Evolutionary conservation across 2,329 filamentous ascomycete species (phyloP).

Genomic region (Penicillium sp.): DNA sequence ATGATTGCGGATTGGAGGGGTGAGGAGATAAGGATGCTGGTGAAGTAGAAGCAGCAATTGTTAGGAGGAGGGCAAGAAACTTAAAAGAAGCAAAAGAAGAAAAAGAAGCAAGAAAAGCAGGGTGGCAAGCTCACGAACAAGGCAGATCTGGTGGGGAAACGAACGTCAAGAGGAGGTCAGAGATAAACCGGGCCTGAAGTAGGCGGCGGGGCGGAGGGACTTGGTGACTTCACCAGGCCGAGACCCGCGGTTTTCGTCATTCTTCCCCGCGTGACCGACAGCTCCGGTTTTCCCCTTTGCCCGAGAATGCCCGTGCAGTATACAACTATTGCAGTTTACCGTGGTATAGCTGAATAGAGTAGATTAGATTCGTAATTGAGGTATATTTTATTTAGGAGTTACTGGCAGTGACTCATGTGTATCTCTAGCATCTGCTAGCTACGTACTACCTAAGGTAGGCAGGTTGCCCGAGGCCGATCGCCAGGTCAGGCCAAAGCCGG

Average conservation of each 20-base stretch:
- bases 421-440: no score
- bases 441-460: no score
- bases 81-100: no score
- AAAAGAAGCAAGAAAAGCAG: slow-evolving; percentile 8
- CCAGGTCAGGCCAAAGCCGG: not conserved
- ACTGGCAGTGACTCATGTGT: no score
- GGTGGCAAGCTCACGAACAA: slow-evolving; percentile 4
- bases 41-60: no score
- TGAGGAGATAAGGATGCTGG: no score
- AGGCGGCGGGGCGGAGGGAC: slow-evolving; percentile 10
- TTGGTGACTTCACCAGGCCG: slow-evolving; percentile 20
- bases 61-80: no score
- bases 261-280: slow-evolving; percentile 27
- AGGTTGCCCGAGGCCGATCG: slow-evolving; percentile 3
- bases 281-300: slow-evolving; percentile 22
- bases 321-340: not conserved
- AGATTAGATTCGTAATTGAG: not conserved
- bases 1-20: slow-evolving; percentile 46
- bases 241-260: slow-evolving; percentile 26
- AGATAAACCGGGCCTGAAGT: slow-evolving; percentile 27
- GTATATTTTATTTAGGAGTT: not conserved
- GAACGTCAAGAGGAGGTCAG: slow-evolving; percentile 23
- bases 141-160: slow-evolving; percentile 12
- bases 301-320: slow-evolving; percentile 20
- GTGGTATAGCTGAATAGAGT: not conserved